Base-by-base conservation (phyloP, 192 early-diverging fungal species). In the Coemansia reversa region DNA sequence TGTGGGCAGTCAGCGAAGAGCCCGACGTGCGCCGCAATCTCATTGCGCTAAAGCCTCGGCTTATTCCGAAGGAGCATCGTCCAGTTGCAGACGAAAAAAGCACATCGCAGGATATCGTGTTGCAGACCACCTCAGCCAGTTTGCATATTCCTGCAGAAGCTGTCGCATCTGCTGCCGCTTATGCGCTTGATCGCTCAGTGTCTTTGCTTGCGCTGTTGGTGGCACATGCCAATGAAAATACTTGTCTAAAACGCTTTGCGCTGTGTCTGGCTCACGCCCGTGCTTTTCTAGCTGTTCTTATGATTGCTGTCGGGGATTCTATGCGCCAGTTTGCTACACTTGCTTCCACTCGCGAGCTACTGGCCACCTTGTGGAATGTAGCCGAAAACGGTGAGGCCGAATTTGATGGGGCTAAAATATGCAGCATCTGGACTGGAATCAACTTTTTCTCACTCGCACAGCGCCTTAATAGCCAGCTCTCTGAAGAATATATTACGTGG, bases 251-350 rank as follows among this genome's bases (percentile, higher is more conserved):
- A 24, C 52, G 45, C 3, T 29, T 71, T 54, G 65, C 61, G 8
- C 29, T 53, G 20, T 39, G n/a, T 7, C 51, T 80, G 42, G 68
- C 68, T 4, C 52, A 67, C 22, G 74, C 77, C 45, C 67, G 68
- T 8, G 28, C 54, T 14, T 25, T 80, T 23, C 30, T 80, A 56
- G 65, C 65, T 8, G 60, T 66, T 42, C 47, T 80, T 18, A 63
- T 80, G 72, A 56, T 66, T 45, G 59, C 69, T 3, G 53, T 71
- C 8, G 68, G 77, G 25, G 68, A 74, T 18, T 70, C 72, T 22
- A 80, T 80, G 77, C 65, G 65, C 11, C 72, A 71, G 53, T 80
- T 80, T 55, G 18, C 62, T 5, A 61, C 72, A 5, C 62, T 80
- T 30, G n/a, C 65, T 0, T 29, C 64, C 2, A 57, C 67, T 12